Base-by-base conservation (phyloP, 148 eudicot species). In the Persicaria maculosa region DNA sequence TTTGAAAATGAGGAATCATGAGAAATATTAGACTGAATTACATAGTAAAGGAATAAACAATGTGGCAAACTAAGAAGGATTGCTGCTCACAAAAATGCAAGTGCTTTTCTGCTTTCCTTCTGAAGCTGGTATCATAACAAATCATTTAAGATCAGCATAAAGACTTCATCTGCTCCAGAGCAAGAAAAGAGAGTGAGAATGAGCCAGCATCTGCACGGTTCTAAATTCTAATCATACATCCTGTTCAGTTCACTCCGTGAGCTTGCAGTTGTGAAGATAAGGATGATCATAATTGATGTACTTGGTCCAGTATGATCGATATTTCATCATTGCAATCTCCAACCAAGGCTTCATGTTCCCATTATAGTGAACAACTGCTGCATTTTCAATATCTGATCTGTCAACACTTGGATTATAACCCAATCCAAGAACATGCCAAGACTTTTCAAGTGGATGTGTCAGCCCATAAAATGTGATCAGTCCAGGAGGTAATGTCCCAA, bases 261-360 rank as follows among this genome's bases (percentile, higher is more conserved):
- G 80, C 44, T 88, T 88, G 92, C 97, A 92, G 77, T 79, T 74
- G 16, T 84, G 91, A 68, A 90, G 81, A 77, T 90, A 92, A 36
- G 91, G 92, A 74, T 93, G 96, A 67, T 89, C 91, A 69, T 77
- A 89, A 76, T 88, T 89, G 62, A 93, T 87, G 82, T 90, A 90
- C 80, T 87, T 90, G 15, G 90, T 83, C 98, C 98, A 90, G 77
- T 90, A 89, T 64, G 89, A 75, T 40, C 88, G 75, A 74, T 88
- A 93, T 77, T 91, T 93, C 5, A 83, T 84, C 91, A 90, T 90
- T 4, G 96, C 96, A 75, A 93, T 83, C 85, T 93, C 98, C 61
- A 93, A 77, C 98, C 98, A 93, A 4, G 98, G 98, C 75, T 93
- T 93, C 96, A 90, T 88, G 80, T 93, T 93, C 57, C 98, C 98